Conservation (phyloP, 1,139 yeast genomes). For the Meyerozyma athensensis region DNA sequence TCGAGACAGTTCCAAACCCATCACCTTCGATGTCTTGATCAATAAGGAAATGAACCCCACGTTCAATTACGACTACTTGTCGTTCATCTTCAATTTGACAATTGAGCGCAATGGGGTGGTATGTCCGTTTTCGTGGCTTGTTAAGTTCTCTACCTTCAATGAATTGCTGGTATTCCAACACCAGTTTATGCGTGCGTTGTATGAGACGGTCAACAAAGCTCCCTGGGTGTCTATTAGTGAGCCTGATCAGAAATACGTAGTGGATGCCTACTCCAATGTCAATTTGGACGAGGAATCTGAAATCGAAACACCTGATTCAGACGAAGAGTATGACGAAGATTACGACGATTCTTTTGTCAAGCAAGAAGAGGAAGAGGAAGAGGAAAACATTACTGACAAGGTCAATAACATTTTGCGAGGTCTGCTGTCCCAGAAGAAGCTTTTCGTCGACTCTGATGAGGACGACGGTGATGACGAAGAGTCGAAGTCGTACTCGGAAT, state of each 20-base stretch:
- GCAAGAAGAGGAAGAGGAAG: slow-evolving; percentile 12
- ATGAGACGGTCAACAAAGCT: slow-evolving; percentile 55
- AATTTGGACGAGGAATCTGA: slow-evolving; percentile 23
- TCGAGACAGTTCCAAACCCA: slow-evolving; percentile 9
- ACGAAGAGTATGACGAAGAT: slow-evolving; percentile 20
- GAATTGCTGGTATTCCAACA: slow-evolving; percentile 49
- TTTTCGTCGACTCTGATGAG: slow-evolving; percentile 8
- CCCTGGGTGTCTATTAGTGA: slow-evolving; percentile 35
- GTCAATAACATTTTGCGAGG: slow-evolving; percentile 1
- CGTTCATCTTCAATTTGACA: slow-evolving; percentile 65
- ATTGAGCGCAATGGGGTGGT: slow-evolving; percentile 19
- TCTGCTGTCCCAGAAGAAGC: slow-evolving; percentile 5
- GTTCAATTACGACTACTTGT: slow-evolving; percentile 51
- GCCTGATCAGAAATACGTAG: slow-evolving; percentile 20
- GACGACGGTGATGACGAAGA: slow-evolving; percentile 6
- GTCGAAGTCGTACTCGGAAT: not conserved
- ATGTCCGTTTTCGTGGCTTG: slow-evolving; percentile 54
- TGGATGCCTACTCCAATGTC: slow-evolving; percentile 37
- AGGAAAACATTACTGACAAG: slow-evolving; percentile 9
- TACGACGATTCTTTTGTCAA: slow-evolving; percentile 10
- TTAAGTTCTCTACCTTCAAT: slow-evolving; percentile 45
- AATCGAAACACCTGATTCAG: not conserved
- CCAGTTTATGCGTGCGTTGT: slow-evolving; percentile 47
- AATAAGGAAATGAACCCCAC: slow-evolving; percentile 56
- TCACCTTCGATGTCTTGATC: slow-evolving; percentile 41